A percentile compares a stretch with the other conserved stretches of the same genome.
These are phyloP conservation scores for Nothophaeocryptopus gaeumannii DNA, from an alignment of 2,329 filamentous ascomycete genomes.

Conservation along the genomic window DNA sequence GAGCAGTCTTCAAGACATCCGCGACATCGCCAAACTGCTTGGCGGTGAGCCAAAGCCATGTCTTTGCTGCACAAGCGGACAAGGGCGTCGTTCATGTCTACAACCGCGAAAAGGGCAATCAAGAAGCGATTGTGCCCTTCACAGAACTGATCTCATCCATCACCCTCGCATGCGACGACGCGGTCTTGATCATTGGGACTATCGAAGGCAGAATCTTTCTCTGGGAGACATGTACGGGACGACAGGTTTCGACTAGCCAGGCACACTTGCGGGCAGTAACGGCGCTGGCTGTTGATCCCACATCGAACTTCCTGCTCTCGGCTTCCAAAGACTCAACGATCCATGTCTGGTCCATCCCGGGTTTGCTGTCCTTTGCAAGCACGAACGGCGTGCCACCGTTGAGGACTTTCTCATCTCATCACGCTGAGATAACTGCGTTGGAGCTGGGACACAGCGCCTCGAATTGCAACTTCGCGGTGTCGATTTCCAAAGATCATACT, in stretches of 20 bases:
- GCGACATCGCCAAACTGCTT: constrained; percentile 74
- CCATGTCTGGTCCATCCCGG: constrained; percentile 83
- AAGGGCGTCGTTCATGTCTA: constrained; percentile 95
- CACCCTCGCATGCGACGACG: constrained; percentile 63
- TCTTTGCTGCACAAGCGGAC: constrained; percentile 87
- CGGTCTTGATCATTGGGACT: constrained; percentile 74
- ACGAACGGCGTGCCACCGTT: constrained; percentile 65
- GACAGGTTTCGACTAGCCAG: constrained; percentile 71
- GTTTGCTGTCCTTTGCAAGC: constrained; percentile 64
- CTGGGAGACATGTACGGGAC: constrained; percentile 84
- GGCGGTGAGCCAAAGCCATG: constrained; percentile 74
- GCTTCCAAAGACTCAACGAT: constrained; percentile 84
- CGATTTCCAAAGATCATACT: constrained; percentile 80
- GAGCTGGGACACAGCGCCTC: constrained; percentile 64
- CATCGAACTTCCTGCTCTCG: constrained; percentile 70
- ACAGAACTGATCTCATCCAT: constrained; percentile 80
- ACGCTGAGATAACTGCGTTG: constrained; percentile 67
- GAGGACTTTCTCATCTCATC: constrained; percentile 73
- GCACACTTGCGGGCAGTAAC: constrained; percentile 80
- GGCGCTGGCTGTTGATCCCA: constrained; percentile 66
- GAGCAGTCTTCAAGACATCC: constrained; percentile 86
- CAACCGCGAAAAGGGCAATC: constrained; percentile 74
- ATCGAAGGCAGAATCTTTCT: constrained; percentile 80
- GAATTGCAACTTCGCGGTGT: constrained; percentile 78
- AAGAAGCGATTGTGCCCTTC: constrained; percentile 85